Evolutionary conservation across 257 asterid genomes (phyloP).

Genomic region (Salvia hispanica): DNA sequence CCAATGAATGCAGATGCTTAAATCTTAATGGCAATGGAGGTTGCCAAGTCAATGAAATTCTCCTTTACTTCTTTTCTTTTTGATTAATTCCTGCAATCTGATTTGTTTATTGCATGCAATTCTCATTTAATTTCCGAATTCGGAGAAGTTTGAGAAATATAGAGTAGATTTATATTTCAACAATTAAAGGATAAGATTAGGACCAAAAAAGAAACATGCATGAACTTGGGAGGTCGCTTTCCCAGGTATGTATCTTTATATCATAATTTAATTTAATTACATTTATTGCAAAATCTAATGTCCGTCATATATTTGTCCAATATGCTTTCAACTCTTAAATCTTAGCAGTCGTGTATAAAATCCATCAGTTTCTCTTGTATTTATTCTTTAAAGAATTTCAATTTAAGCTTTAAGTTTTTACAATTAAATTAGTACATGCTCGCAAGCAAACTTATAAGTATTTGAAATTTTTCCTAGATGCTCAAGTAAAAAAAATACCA

Average conservation of each 20-base stretch:
- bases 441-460: no score
- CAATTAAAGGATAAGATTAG: conserved; percentile 23
- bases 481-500: no score
- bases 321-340: no score
- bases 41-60: conserved; percentile 11
- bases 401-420: no score
- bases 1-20: conserved; percentile 28
- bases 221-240: conserved; percentile 15
- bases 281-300: neutral
- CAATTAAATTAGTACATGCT: no score
- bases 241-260: neutral
- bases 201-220: conserved; percentile 1
- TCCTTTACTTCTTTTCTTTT: neutral
- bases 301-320: neutral
- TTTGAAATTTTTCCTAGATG: no score
- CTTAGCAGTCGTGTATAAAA: no score
- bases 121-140: neutral
- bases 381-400: neutral
- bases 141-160: neutral
- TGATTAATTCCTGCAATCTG: neutral
- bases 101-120: neutral
- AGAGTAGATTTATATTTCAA: neutral
- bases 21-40: neutral
- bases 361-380: no score
- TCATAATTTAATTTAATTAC: neutral